Base-by-base conservation (phyloP, 371 early-diverging fungal genomes). In the Mucor indicus region DNA sequence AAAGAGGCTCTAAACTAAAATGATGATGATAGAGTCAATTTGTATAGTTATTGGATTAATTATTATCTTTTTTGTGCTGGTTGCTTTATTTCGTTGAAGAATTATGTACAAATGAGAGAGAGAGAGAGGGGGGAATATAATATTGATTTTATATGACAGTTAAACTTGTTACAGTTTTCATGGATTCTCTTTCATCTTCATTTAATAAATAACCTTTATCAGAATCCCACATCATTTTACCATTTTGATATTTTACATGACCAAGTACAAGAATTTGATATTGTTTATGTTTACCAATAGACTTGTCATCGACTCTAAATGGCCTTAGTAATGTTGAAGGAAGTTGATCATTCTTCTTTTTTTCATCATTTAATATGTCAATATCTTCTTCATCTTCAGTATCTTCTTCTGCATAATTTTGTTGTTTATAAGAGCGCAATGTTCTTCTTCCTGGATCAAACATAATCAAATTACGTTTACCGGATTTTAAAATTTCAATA, bases 401-500 rank as follows among this genome's bases (percentile, higher is more conserved):
- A 15, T 27, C 40, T 5, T 37, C 45, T 3, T 15, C 27, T 15
- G 44, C 45, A 11, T 63, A 38, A 6, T 50, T 31, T 11, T 13
- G 11, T 17, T 17, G 20, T 37, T 47, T 46, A 35, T 66, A 61
- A 3, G 66, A 64, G 4, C 75, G 49, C 1, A 68, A 56, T 16
- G 77, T 62, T 38, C 80, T 69, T 25, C 77, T 67, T 7, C 77
- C 69, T 4, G 90, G 87, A 55, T 90, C 87, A 61, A 87, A 81
- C 29, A 86, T 69, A 35, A 90, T 62, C 15, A 90, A 59, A 37
- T 75, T 77, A 15, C 77, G 48, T 17, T 55, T 70, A 0, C 69
- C 78, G 15, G 59, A 60, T 27, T 63, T 64, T 12, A 73, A 46
- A 23, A 77, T 12, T 51, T 87, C 87, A 4, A 86, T 74, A 9